Base-by-base conservation (phyloP, 441 rosid genomes). In the Mallotus repandus region DNA sequence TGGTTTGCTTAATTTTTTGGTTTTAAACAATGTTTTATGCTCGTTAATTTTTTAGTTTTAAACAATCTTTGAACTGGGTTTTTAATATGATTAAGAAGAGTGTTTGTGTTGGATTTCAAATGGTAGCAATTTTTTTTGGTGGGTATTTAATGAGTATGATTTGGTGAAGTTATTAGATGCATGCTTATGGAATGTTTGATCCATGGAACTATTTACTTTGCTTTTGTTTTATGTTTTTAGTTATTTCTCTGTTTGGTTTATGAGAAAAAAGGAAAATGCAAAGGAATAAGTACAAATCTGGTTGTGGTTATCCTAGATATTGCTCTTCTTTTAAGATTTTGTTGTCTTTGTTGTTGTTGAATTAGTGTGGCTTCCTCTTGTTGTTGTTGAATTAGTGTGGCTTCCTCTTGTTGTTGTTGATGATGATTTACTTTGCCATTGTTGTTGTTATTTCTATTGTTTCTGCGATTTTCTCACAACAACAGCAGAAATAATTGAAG, bases 241-340 rank as follows among this genome's bases (percentile, higher is more conserved):
- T 14, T 53, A 16, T 32, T 12, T 53, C 58, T 18, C 25, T 80
- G 65, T 43, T 82, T 77, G 79, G 71, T 58, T 71, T 35, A 56
- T 29, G 75, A 78, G 82, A 80, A 77, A 80, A 63, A 0, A 11
- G 46, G 64, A 56, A 55, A 73, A 63, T 43, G n/a, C n/a, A 48
- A 43, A 61, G 35, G 59, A 69, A 66, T 25, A 16, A 16, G 29
- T 25, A 1, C 29, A 25, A 25, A 25, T 25, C 29, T 25, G 29
- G 29, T 25, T 25, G 1, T 25, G 29, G 29, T 25, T 25, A 25
- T 25, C 0, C 0, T 25, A 1, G 29, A 25, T 25, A 1, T 25
- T 25, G 29, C 29, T 25, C 29, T 1, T 25, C 29, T 25, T 25
- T 25, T 25, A 25, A 25, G 29, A 25, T 25, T 0, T 25, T 25